Base-by-base conservation (phyloP, 1,284 basidiomycete genomes). In the Athelia psychrophila region DNA sequence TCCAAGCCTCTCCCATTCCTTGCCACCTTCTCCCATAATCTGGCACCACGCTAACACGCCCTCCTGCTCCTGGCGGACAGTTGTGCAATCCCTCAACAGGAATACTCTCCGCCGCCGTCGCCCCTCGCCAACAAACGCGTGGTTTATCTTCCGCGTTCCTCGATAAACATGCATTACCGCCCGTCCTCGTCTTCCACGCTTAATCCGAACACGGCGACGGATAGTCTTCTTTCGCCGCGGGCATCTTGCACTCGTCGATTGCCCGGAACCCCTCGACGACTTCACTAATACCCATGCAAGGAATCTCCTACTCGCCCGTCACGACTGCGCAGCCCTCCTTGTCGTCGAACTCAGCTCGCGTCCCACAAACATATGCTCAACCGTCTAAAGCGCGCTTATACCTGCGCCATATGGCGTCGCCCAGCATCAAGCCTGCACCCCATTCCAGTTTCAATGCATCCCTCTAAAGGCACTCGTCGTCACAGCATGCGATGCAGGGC, bases 61-160 rank as follows among this genome's bases (percentile, higher is more conserved):
- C n/a, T n/a, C n/a, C n/a, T n/a, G n/a, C n/a, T n/a, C n/a, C n/a
- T n/a, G n/a, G n/a, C n/a, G n/a, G n/a, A n/a, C n/a, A n/a, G n/a
- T n/a, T n/a, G n/a, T n/a, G n/a, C n/a, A n/a, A n/a, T n/a, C n/a
- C n/a, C 23, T 9, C 50, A 77, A 77, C 47, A 76, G 76, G 1
- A 78, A 78, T 50, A 35, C n/a, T 35, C 33, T 12, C 33, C 33
- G 10, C 33, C 33, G 33, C 33, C 33, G n/a, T 35, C 33, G 33
- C 33, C 33, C n/a, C 33, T 35, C n/a, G 33, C 33, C 33, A 10
- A 35, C 33, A 35, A 35, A 35, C 33, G n/a, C 12, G 12, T 12
- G n/a, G 10, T 35, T 12, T 12, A 35, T 10, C n/a, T n/a, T n/a
- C n/a, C n/a, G n/a, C n/a, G n/a, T n/a, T 12, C 33, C n/a, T 35